Conservation (phyloP, 352 stramenopile species). For the Aphanomyces stellatus region DNA sequence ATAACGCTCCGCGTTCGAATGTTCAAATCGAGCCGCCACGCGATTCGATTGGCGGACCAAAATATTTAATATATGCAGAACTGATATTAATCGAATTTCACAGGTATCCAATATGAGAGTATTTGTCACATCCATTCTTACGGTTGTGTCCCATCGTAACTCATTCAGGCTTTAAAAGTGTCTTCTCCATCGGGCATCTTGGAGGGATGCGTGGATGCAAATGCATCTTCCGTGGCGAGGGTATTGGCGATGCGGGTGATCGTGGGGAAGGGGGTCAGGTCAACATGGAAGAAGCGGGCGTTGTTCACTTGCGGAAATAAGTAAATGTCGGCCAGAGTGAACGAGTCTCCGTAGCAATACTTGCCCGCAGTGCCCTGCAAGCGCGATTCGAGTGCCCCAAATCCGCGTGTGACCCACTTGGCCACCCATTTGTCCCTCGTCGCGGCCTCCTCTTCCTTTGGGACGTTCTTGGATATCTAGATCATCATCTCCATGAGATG, state of each 20-base stretch:
- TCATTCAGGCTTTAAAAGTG: too few species aligned
- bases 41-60: slow-evolving; percentile 1
- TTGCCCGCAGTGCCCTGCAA: not conserved
- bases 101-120: too few species aligned
- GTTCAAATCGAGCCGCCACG: not conserved
- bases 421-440: not conserved
- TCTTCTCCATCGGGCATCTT: not conserved
- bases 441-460: not conserved
- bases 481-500: not conserved
- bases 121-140: too few species aligned
- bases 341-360: not conserved
- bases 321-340: not conserved
- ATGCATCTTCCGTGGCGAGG: not conserved
- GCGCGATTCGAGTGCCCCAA: not conserved
- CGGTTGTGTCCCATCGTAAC: too few species aligned
- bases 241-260: not conserved
- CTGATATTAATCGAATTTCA: too few species aligned
- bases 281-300: not conserved
- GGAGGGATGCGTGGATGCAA: not conserved
- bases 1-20: not conserved
- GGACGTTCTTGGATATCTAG: not conserved
- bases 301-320: not conserved
- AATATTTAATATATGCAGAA: too few species aligned
- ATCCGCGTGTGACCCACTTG: not conserved
- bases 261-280: not conserved